phyloP scores from a whole-genome alignment of 208 protist genomes.

The Phytomonas francai region DNA sequence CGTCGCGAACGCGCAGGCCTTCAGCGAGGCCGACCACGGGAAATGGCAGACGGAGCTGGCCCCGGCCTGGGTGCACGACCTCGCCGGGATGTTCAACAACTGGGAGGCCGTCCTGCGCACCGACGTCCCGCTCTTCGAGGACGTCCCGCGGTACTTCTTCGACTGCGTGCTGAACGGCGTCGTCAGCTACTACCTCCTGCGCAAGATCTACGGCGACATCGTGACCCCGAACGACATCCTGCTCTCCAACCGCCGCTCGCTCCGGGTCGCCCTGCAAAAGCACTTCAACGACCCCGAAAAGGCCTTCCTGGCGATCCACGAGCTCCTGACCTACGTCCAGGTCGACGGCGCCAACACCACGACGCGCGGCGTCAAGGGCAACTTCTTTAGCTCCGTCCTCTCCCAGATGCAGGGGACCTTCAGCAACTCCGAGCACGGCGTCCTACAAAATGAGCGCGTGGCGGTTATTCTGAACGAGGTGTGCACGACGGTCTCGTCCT shows the following conservation, averaged over 20 bases:
- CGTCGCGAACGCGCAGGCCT: constrained; percentile 33
- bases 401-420: constrained; percentile 75
- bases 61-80: constrained; percentile 77
- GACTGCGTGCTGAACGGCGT: constrained; percentile 72
- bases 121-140: constrained; percentile 57
- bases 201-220: constrained; percentile 59
- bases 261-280: constrained; percentile 41
- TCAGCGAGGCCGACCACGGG: constrained; percentile 36
- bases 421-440: constrained; percentile 20
- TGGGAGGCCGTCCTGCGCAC: constrained; percentile 82
- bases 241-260: constrained; percentile 22
- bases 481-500: constrained; percentile 51
- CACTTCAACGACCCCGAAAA: constrained; percentile 76
- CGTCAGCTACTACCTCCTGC: constrained; percentile 44
- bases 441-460: constrained; percentile 60
- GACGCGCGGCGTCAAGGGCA: constrained; percentile 32
- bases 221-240: constrained; percentile 43
- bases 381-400: constrained; percentile 69
- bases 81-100: constrained; percentile 77
- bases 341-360: constrained; percentile 10
- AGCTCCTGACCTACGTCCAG: constrained; percentile 72
- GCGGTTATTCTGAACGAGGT: constrained; percentile 60
- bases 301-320: constrained; percentile 39
- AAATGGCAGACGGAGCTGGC: constrained; percentile 37
- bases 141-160: constrained; percentile 81